Percentiles rank a stretch among this genome's conserved stretches.
phyloP scores from a whole-genome alignment of 2,329 filamentous ascomycete species.

The Parascedosporium putredinis region DNA sequence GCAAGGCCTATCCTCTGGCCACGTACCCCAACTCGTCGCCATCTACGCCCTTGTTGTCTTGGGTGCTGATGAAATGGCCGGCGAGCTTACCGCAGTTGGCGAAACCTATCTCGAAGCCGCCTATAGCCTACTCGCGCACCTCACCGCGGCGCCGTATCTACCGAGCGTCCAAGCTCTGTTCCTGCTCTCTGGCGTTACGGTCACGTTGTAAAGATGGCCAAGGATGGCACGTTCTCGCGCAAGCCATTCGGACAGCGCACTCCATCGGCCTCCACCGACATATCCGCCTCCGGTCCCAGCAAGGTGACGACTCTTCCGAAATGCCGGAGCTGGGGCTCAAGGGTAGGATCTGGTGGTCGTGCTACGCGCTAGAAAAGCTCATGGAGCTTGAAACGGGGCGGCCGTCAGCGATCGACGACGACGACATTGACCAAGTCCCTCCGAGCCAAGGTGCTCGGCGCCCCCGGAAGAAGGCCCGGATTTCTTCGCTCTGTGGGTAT shows the following conservation, averaged over 20 bases:
- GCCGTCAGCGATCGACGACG: neutral
- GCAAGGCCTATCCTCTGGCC: neutral
- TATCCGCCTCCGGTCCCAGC: neutral
- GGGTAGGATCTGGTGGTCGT: neutral
- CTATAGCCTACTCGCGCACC: conserved; percentile 14
- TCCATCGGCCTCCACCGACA: neutral
- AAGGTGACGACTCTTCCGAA: neutral
- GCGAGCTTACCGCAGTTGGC: conserved; percentile 8
- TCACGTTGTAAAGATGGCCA: conserved; percentile 15
- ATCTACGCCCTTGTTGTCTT: conserved; percentile 14
- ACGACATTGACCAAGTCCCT: neutral
- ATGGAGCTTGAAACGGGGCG: neutral
- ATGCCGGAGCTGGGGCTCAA: neutral
- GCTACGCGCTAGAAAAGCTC: neutral
- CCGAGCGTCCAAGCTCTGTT: conserved; percentile 15
- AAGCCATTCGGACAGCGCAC: neutral
- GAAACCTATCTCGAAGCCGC: conserved; percentile 11
- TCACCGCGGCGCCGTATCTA: conserved; percentile 13
- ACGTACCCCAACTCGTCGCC: conserved; percentile 9
- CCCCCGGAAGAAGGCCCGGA: neutral
- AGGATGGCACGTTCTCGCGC: conserved; percentile 14
- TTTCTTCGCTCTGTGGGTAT: neutral
- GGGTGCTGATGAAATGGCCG: conserved; percentile 13
- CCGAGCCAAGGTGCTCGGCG: neutral
- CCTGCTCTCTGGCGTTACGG: conserved; percentile 13